A percentile compares a stretch with the other conserved stretches of the same genome.
Conservation (phyloP, 1,284 basidiomycete genomes). For the Ganoderma resinaceum region DNA sequence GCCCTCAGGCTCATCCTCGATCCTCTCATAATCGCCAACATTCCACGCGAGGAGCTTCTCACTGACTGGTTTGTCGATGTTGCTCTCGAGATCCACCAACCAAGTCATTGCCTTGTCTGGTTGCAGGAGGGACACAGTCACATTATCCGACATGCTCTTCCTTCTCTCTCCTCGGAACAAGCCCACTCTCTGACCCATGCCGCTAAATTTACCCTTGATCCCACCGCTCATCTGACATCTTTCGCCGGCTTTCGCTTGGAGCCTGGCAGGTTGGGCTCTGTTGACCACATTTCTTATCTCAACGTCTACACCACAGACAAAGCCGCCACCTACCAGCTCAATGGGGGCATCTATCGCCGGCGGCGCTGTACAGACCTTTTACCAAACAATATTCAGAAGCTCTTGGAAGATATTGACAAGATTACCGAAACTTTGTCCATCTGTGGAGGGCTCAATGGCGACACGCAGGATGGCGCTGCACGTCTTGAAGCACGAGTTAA, state of each 20-base stretch:
- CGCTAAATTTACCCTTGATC: not conserved
- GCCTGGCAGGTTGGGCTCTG: not conserved
- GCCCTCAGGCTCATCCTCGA: not conserved
- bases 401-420: not conserved
- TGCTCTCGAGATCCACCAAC: not conserved
- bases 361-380: not conserved
- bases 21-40: not conserved
- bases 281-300: not conserved
- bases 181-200: not conserved
- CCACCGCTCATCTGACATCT: not conserved
- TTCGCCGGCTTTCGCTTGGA: not conserved
- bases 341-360: not conserved
- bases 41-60: not conserved
- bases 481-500: not conserved
- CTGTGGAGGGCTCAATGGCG: not conserved
- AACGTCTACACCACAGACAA: conserved; percentile 9
- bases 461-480: not conserved
- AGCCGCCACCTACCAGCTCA: not conserved
- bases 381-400: too few relatives aligned
- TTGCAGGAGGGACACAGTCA: not conserved
- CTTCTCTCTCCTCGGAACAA: not conserved
- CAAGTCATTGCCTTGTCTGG: too few relatives aligned
- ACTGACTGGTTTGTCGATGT: not conserved
- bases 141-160: not conserved
- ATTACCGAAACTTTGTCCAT: not conserved